These are phyloP conservation scores for Pyrenopolyporus hunteri DNA, from an alignment of 495 filamentous ascomycete species.

Conservation along the genomic window DNA sequence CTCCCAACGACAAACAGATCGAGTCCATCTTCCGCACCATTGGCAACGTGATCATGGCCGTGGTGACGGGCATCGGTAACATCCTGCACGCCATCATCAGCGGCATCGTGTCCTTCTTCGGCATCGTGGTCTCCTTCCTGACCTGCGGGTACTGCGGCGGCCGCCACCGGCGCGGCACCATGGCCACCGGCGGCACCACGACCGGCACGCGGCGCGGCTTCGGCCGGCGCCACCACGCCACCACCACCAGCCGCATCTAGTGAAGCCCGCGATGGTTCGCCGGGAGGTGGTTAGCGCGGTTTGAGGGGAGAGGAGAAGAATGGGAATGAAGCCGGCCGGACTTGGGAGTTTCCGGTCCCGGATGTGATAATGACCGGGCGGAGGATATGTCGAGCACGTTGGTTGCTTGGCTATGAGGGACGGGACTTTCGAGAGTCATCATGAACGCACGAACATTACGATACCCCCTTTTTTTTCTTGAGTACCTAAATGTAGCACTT, in stretches of 20 bases:
- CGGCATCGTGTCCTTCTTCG: conserved; percentile 77
- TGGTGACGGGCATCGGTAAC: conserved; percentile 80
- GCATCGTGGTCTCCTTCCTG: conserved; percentile 83
- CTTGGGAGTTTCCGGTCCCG: no score
- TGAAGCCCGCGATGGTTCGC: background rate
- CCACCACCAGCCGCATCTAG: conserved; percentile 41
- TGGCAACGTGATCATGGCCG: conserved; percentile 80
- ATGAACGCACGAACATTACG: conserved; percentile 35
- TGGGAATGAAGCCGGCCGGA: no score
- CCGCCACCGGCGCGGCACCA: conserved; percentile 22
- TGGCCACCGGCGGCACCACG: conserved; percentile 18
- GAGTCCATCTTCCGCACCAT: conserved; percentile 79
- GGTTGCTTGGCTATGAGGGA: background rate
- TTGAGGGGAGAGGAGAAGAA: background rate
- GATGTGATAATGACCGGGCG: background rate
- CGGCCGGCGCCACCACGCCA: conserved; percentile 38
- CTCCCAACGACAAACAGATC: conserved; percentile 61
- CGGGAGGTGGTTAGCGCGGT: background rate
- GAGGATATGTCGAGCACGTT: background rate
- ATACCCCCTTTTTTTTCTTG: conserved; percentile 31
- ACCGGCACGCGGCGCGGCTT: conserved; percentile 36
- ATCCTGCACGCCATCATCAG: conserved; percentile 80
- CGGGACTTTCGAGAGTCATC: conserved; percentile 8
- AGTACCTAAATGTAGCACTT: background rate
- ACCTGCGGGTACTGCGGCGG: conserved; percentile 70